A percentile compares a stretch with the other conserved stretches of the same genome.
These are phyloP conservation scores for Serendipita sp. DNA, from an alignment of 768 basidiomycete species.

Conservation along the genomic window DNA sequence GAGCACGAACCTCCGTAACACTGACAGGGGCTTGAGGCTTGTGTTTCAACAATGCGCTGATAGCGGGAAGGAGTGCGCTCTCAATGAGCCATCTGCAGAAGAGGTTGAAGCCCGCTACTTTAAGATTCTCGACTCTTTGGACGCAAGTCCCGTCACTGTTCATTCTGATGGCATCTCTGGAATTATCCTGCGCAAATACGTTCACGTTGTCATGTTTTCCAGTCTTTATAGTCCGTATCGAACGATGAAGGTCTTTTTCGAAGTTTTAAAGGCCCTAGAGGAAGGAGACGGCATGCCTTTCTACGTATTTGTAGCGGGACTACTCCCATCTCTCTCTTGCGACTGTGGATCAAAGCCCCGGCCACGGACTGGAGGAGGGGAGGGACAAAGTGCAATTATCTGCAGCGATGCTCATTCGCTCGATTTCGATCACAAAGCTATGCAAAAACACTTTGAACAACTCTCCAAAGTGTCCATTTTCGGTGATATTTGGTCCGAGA, in stretches of 20 bases:
- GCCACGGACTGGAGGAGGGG: neutral
- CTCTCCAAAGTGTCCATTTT: neutral
- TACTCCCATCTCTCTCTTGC: neutral
- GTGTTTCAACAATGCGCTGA: conserved; percentile 5
- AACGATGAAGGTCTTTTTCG: neutral
- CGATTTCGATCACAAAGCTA: neutral
- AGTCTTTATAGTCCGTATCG: neutral
- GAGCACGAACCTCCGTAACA: neutral
- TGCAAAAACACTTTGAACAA: neutral
- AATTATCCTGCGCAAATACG: neutral
- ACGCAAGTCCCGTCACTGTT: neutral
- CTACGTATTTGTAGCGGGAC: neutral
- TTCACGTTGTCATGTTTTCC: neutral
- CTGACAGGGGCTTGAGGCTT: neutral
- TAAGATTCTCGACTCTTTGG: neutral
- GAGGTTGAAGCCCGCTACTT: neutral
- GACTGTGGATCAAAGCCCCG: neutral
- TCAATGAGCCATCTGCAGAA: neutral
- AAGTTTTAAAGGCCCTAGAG: neutral
- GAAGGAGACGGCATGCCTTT: neutral
- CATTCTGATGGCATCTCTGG: neutral
- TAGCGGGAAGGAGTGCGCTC: neutral
- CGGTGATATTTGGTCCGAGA: conserved; percentile 1
- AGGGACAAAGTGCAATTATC: neutral
- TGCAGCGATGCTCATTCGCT: conserved; percentile 1